Evolutionary conservation across 2,329 filamentous ascomycete species (phyloP).

Genomic region (Alternaria ventricosa): DNA sequence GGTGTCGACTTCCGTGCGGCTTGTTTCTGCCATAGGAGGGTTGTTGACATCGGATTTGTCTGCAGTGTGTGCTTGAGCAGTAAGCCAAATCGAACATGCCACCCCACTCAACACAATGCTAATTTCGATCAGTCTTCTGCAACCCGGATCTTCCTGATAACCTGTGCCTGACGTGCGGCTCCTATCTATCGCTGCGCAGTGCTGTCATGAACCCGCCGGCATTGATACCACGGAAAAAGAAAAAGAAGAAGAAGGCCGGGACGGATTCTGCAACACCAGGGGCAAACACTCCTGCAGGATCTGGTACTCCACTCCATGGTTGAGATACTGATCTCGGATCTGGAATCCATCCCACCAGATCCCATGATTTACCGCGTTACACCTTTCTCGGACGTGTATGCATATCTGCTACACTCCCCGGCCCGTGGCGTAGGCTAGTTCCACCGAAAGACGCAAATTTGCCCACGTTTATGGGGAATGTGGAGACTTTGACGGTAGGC

Average conservation of each 20-base stretch:
- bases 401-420: slow-evolving; percentile 10
- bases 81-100: slow-evolving; percentile 43
- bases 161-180: slow-evolving; percentile 48
- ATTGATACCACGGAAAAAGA: slow-evolving; percentile 48
- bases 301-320: slow-evolving; percentile 42
- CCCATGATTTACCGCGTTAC: background rate
- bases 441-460: slow-evolving; percentile 3
- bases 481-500: slow-evolving; percentile 2
- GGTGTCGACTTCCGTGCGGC: slow-evolving; percentile 97
- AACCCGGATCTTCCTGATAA: slow-evolving; percentile 40
- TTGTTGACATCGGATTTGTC: slow-evolving; percentile 92
- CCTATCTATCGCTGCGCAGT: slow-evolving; percentile 46
- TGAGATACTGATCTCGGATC: slow-evolving; percentile 18
- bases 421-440: slow-evolving; percentile 3
- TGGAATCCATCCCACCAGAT: background rate
- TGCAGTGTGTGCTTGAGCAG: slow-evolving; percentile 95
- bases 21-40: slow-evolving; percentile 92
- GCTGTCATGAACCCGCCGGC: slow-evolving; percentile 44
- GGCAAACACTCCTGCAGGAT: slow-evolving; percentile 40
- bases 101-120: background rate
- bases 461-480: background rate
- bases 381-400: slow-evolving; percentile 3
- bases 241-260: slow-evolving; percentile 47
- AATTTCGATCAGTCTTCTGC: slow-evolving; percentile 44
- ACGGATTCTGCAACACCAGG: slow-evolving; percentile 45